Evolutionary conservation across 23 red algal genomes (phyloP).

Genomic region (Chondrus crispus): DNA sequence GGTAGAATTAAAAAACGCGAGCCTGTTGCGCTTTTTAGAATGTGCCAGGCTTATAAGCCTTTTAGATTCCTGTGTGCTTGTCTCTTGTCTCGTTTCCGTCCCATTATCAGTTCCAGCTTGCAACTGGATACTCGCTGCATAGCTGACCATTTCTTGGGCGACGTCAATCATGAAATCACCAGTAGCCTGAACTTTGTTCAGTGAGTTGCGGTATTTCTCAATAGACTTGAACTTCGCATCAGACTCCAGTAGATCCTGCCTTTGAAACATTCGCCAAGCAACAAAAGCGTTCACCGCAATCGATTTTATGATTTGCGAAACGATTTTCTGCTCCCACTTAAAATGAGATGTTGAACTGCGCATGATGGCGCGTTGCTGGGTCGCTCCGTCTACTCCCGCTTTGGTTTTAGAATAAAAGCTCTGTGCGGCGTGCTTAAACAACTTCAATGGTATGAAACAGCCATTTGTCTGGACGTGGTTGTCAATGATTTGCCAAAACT

Average conservation of each 20-base stretch:
- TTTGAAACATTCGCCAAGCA: neutral
- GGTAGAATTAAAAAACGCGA: neutral
- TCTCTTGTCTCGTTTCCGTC: no score
- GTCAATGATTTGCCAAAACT: conserved; percentile 6
- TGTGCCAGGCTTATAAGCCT: neutral
- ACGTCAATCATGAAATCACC: conserved; percentile 21
- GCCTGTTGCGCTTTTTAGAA: neutral
- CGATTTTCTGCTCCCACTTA: conserved; percentile 27
- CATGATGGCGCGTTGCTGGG: neutral
- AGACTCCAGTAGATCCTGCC: conserved; percentile 8
- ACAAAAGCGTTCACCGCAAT: neutral
- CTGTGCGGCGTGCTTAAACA: conserved; percentile 32
- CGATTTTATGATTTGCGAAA: neutral
- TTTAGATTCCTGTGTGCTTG: no score
- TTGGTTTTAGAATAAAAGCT: conserved; percentile 25
- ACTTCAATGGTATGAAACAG: neutral
- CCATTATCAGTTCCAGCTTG: neutral
- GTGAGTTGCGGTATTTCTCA: neutral
- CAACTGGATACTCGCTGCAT: neutral
- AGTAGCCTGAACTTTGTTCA: conserved; percentile 7
- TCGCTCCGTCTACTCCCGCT: conserved; percentile 20
- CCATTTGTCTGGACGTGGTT: neutral
- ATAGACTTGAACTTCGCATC: neutral
- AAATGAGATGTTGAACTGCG: neutral
- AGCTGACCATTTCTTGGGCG: neutral